Percentiles rank a stretch among this genome's conserved stretches.
Evolutionary conservation across 1,139 yeast genomes (phyloP).

Genomic region (Debaryomyces psychrophilus): DNA sequence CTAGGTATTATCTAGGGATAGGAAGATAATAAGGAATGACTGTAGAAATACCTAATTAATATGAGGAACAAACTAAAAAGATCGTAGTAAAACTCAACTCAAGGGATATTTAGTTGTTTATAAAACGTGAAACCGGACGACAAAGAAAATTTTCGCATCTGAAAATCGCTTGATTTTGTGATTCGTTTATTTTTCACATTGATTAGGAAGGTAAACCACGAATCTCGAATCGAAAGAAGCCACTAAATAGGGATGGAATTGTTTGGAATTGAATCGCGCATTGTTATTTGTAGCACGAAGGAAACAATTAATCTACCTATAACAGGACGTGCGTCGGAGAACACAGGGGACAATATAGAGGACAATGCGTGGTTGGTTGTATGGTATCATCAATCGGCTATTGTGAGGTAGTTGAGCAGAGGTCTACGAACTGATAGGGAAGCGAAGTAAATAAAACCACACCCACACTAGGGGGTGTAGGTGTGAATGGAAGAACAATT

Average conservation of each 20-base stretch:
- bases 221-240: constrained; percentile 2
- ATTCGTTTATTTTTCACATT: constrained; percentile 8
- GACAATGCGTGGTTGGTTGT: not conserved
- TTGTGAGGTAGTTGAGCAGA: not conserved
- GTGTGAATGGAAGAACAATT: not conserved
- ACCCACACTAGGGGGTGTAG: not conserved
- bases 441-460: not conserved
- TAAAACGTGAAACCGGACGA: constrained; percentile 20
- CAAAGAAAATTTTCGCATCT: constrained; percentile 8
- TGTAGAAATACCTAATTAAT: constrained; percentile 18
- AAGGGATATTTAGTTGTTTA: constrained; percentile 23
- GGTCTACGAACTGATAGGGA: not conserved
- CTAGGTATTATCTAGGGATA: constrained; percentile 18
- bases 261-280: not conserved
- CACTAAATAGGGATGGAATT: not conserved
- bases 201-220: constrained; percentile 3
- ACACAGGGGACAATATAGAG: not conserved
- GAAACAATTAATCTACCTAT: constrained; percentile 1
- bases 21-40: constrained; percentile 20
- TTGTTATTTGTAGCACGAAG: not conserved
- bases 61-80: constrained; percentile 2
- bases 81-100: constrained; percentile 15
- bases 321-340: not conserved
- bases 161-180: constrained; percentile 6
- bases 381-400: not conserved